These are phyloP conservation scores for Acorus gramineus DNA, from an alignment of 106 monocot species.

Conservation along the genomic window DNA sequence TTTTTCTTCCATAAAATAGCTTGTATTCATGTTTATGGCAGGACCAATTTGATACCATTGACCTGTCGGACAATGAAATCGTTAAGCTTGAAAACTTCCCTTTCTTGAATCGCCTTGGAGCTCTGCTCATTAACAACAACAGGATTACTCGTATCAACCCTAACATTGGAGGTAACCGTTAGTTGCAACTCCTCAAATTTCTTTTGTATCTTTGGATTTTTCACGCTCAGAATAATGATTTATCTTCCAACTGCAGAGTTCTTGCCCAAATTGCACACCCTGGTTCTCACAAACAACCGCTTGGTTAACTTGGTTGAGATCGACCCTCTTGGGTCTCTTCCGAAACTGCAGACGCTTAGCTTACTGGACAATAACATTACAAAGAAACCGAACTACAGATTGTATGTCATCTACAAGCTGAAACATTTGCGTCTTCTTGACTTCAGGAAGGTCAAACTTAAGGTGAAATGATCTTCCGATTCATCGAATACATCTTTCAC, in stretches of 20 bases:
- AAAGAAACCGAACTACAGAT: conserved; percentile 87
- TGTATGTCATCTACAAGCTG: conserved; percentile 89
- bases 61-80: conserved; percentile 96
- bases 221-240: background rate
- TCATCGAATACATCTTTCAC: background rate
- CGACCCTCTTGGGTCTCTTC: conserved; percentile 88
- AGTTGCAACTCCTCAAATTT: no score
- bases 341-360: conserved; percentile 77
- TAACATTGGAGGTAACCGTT: conserved; percentile 67
- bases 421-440: conserved; percentile 78
- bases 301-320: conserved; percentile 90
- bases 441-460: conserved; percentile 89
- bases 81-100: conserved; percentile 97
- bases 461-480: conserved; percentile 34
- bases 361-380: conserved; percentile 91
- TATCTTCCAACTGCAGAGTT: conserved; percentile 36
- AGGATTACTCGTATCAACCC: conserved; percentile 96
- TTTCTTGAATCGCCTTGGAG: conserved; percentile 72
- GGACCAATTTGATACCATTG: conserved; percentile 96
- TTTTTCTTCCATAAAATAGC: background rate
- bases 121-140: conserved; percentile 83
- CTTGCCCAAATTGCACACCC: conserved; percentile 82
- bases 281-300: conserved; percentile 95
- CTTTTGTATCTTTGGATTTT: background rate
- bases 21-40: conserved; percentile 22